phyloP scores from a whole-genome alignment of 108 stramenopile species.

The Nitzschia sp. region DNA sequence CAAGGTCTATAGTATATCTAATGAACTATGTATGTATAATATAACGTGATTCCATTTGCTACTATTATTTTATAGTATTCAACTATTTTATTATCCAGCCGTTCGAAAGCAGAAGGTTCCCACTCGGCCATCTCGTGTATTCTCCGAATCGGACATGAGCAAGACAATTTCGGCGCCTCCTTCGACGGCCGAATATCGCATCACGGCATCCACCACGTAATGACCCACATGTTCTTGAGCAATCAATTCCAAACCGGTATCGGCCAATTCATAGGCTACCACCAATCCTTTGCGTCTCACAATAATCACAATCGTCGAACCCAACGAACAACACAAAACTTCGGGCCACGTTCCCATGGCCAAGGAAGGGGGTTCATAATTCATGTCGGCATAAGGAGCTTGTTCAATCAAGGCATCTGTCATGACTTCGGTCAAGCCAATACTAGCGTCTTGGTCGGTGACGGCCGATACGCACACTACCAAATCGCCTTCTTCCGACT shows the following conservation, averaged over 20 bases:
- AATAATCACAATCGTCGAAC: slow-evolving; percentile 68
- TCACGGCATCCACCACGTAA: slow-evolving; percentile 85
- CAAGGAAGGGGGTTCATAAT: slow-evolving; percentile 68
- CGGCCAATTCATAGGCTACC: slow-evolving; percentile 69
- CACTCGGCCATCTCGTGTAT: slow-evolving; percentile 75
- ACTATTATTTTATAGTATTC: too few relatives aligned
- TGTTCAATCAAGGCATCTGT: slow-evolving; percentile 58
- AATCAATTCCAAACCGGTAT: slow-evolving; percentile 61
- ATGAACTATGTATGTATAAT: background rate
- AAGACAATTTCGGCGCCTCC: slow-evolving; percentile 76
- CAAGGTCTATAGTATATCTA: background rate
- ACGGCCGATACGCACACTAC: slow-evolving; percentile 38
- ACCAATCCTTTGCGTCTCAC: slow-evolving; percentile 70
- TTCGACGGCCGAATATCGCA: slow-evolving; percentile 61
- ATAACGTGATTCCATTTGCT: too few relatives aligned
- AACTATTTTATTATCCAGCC: slow-evolving; percentile 8
- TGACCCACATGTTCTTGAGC: slow-evolving; percentile 65
- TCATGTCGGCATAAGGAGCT: slow-evolving; percentile 37
- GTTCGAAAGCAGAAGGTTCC: slow-evolving; percentile 63
- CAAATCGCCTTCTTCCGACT: slow-evolving; percentile 30
- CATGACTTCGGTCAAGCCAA: slow-evolving; percentile 50
- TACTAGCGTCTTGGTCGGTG: slow-evolving; percentile 25
- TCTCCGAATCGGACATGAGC: slow-evolving; percentile 66
- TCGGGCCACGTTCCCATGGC: slow-evolving; percentile 86
- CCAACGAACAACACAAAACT: slow-evolving; percentile 66